Evolutionary conservation across 1,139 yeast genomes (phyloP), one percentile per base, ranked within the genome.

Genomic region (Sugiyamaella grinbergsii): DNA sequence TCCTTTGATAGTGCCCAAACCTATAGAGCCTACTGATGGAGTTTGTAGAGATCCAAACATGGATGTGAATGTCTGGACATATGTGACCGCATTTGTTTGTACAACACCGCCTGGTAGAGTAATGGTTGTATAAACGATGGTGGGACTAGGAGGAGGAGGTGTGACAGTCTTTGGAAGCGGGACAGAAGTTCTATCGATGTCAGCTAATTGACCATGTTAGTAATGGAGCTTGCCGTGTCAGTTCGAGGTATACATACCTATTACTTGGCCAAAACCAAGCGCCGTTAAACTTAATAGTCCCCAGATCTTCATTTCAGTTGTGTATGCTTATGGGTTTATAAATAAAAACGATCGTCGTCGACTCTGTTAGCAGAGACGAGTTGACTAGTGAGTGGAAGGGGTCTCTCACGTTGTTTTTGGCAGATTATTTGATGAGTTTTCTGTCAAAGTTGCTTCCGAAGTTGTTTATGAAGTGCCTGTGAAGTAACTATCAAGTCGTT

Each of bases 101-200:
- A 70, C 54, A 2, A 54, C 60, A 0, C 85, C 85, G 11, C 49
- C 54, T 0, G 71, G 62, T 3, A 59, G 42, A 1, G 81, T 75
- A 0, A 76, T 76, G 2, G 86, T 80, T n/a, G 69, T 78, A 80
- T 82, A 81, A 0, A 81, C 79, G 0, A 83, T 79, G 1, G 74
- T 67, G 1, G 62, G 58, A 2, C 56, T 48, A 4, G 54, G 55
- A n/a, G 53, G 38, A 5, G 52, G 24, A 5, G 60, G 44, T 2
- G 57, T 47, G 1, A 52, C 26, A 2, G 60, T 46, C 4, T 32
- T 20, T 1, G 56, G 37, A 3, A 52, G 47, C 1, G 58, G 20
- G 5, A 56, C 42, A 1, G 59, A 37, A 8, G 57, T 58, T 22
- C 53, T 23, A 28, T 53, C 57, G 31, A 56, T 52, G 4, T 36